A percentile compares a stretch with the other conserved stretches of the same genome.
Evolutionary conservation across 192 early-diverging fungal genomes (phyloP).

Genomic region (Thamnidium elegans): DNA sequence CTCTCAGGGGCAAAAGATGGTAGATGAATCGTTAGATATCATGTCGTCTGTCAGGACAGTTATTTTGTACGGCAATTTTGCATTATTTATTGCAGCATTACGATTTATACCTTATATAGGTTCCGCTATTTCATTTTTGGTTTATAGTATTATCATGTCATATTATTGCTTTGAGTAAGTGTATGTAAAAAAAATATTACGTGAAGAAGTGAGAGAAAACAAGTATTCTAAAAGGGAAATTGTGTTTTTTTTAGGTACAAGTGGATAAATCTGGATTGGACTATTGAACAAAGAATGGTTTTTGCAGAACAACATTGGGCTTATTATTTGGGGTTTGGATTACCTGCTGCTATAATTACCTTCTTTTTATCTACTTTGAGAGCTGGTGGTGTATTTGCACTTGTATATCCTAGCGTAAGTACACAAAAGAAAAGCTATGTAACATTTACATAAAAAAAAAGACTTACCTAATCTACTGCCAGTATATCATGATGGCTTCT

Average conservation of each 20-base stretch:
- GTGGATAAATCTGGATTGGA: conserved; percentile 28
- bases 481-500: conserved; percentile 37
- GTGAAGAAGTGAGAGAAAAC: background rate
- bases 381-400: conserved; percentile 28
- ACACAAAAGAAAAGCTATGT: background rate
- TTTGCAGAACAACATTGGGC: conserved; percentile 36
- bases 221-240: background rate
- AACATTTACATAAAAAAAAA: background rate
- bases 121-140: conserved; percentile 10
- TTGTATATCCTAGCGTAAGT: conserved; percentile 37
- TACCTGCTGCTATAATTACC: conserved; percentile 28
- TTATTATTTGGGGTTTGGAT: conserved; percentile 33
- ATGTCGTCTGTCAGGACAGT: conserved; percentile 23
- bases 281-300: conserved; percentile 27
- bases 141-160: conserved; percentile 27
- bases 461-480: background rate
- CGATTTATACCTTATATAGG: conserved; percentile 27
- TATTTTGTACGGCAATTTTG: conserved; percentile 28
- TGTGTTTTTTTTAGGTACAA: conserved; percentile 20
- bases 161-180: conserved; percentile 43
- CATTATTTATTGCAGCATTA: conserved; percentile 19
- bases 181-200: background rate
- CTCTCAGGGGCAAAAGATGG: conserved; percentile 7
- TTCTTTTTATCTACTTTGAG: conserved; percentile 30
- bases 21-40: conserved; percentile 1